These are phyloP conservation scores for Apiospora malaysiana DNA, from an alignment of 2,329 filamentous ascomycete species.

Conservation along the genomic window DNA sequence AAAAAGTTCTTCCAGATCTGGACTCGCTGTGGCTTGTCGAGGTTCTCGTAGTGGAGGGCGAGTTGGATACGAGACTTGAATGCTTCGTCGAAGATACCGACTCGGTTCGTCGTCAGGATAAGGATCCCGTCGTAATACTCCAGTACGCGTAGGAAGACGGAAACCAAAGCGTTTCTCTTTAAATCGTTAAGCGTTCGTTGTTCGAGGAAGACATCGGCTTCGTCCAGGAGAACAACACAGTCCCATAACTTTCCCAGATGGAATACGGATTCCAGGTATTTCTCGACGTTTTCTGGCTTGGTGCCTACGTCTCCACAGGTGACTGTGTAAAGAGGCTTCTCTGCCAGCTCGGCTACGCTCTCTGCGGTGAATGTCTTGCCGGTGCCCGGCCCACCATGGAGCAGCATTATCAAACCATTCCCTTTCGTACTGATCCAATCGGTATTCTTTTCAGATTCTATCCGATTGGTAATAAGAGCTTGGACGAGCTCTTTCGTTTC, in stretches of 20 bases:
- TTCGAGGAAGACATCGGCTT: constrained; percentile 42
- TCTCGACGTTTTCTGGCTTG: constrained; percentile 32
- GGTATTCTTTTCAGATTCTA: no score
- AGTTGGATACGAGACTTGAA: no score
- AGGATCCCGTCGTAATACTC: no score
- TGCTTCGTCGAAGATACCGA: no score
- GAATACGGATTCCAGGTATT: constrained; percentile 35
- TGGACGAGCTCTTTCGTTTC: no score
- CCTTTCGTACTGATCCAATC: no score
- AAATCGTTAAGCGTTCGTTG: constrained; percentile 34
- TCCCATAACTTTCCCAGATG: constrained; percentile 49
- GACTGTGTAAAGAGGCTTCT: constrained; percentile 41
- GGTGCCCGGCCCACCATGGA: constrained; percentile 37
- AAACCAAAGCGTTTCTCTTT: constrained; percentile 29
- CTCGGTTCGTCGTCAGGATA: no score
- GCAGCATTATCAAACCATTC: constrained; percentile 49
- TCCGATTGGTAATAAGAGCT: no score
- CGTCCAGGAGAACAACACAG: constrained; percentile 41
- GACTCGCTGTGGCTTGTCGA: no score
- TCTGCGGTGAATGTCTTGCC: constrained; percentile 41
- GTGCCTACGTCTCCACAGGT: constrained; percentile 39
- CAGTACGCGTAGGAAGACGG: constrained; percentile 27
- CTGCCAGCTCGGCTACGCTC: constrained; percentile 42
- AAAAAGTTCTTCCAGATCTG: no score
- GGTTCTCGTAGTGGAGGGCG: no score